Conservation (phyloP, 2,329 filamentous ascomycete species). For the Diaporthe humulicola region DNA sequence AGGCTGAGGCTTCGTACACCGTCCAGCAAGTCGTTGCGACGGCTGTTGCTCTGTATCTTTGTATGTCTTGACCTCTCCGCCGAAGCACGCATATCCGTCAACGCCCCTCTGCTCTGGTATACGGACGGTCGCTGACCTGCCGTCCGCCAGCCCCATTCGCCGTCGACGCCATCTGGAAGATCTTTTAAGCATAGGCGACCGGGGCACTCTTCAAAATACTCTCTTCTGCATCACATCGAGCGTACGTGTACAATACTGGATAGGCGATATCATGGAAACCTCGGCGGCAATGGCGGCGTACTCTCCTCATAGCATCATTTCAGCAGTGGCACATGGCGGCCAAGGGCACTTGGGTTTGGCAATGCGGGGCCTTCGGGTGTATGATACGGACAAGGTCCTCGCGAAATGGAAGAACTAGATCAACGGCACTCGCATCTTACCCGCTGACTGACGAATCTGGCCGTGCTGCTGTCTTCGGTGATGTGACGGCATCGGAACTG, state of each 20-base stretch:
- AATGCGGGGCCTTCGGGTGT: not conserved
- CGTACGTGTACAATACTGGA: conserved; percentile 15
- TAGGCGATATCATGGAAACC: conserved; percentile 12
- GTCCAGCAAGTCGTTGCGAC: conserved; percentile 76
- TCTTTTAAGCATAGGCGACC: conserved; percentile 46
- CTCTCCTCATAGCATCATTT: conserved; percentile 19
- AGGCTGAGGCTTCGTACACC: conserved; percentile 76
- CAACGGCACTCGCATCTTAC: not conserved
- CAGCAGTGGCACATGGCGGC: conserved; percentile 7
- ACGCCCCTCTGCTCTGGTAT: not conserved
- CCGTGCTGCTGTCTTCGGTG: not conserved
- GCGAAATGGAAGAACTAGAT: conserved; percentile 5
- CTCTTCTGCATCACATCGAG: not conserved
- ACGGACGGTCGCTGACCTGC: not conserved
- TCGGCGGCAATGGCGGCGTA: conserved; percentile 4
- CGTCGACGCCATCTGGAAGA: conserved; percentile 60
- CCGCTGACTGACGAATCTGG: not conserved
- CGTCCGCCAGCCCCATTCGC: conserved; percentile 67
- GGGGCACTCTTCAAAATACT: not conserved
- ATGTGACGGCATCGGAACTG: not conserved
- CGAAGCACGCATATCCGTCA: not conserved
- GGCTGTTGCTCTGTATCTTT: conserved; percentile 80
- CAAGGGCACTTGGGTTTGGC: not conserved
- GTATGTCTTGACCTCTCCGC: conserved; percentile 58
- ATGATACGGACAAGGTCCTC: conserved; percentile 3